Base-by-base conservation (phyloP, 75 land plant genomes). In the Isoetes taiwanensis region DNA sequence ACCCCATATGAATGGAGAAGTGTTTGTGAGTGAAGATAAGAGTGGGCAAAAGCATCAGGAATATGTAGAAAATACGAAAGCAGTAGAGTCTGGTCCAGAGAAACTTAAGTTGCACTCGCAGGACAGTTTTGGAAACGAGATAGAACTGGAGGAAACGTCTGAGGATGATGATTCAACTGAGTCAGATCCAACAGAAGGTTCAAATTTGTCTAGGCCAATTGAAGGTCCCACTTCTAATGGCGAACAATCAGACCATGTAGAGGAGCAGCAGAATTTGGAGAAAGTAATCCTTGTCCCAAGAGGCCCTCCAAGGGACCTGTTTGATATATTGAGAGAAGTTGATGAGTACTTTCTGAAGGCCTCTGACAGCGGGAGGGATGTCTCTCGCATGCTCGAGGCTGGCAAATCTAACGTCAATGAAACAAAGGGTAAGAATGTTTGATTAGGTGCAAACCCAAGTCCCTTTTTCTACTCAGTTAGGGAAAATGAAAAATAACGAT, bases 301-400 rank as follows among this genome's bases (percentile, higher is more conserved):
- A 1, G 69, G 72, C 14, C 70, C 75, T 30, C 76, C 78, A 34
- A 61, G 57, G 21, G 78, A 78, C 50, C 57, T 78, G 6, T n/a
- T 40, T 20, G 85, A 82, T 24, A 83, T 66, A 26, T 73, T 82
- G 34, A 61, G 43, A 55, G 78, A 79, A 26, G 73, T 86, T 5
- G 77, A 54, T 40, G 71, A 64, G 40, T 74, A 79, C 34, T 86
- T 86, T 65, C 43, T 58, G 17, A 43, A 58, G 42, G 91, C 91
- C 5, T 55, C 71, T n/a, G 50, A 52, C 2, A 59, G 57, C 53
- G 83, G 91, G 32, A 72, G 75, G 17, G 82, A 78, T 56, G 72
- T 86, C 34, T 57, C 70, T 0, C 11, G 43, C 39, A 46, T 82
- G 78, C 86, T 86, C 21, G 86, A 86, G 69, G 73, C 71, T 5